Percentiles rank a stretch among this genome's conserved stretches.
Evolutionary conservation across 2,329 filamentous ascomycete species (phyloP).

Genomic region (Rhynchosporium graminicola): DNA sequence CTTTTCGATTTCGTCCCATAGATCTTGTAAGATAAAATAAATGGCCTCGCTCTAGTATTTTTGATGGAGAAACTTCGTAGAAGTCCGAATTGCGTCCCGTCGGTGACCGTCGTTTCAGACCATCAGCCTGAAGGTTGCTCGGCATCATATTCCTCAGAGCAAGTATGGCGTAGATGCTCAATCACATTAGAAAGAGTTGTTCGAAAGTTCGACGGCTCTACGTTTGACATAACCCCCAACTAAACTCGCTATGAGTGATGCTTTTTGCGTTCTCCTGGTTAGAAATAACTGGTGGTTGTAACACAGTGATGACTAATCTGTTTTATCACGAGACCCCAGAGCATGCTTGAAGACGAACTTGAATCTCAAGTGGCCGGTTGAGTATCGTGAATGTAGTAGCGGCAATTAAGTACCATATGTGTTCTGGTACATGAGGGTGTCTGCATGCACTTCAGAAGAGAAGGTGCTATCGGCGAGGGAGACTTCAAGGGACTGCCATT

Average conservation of each 20-base stretch:
- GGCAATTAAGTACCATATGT: constrained; percentile 53
- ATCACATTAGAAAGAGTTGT: background rate
- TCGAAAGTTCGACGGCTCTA: constrained; percentile 27
- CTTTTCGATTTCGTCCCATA: constrained; percentile 53
- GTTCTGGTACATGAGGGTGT: constrained; percentile 45
- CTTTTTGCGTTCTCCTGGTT: constrained; percentile 50
- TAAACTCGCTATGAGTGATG: constrained; percentile 50
- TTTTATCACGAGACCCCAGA: constrained; percentile 35
- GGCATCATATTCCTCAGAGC: constrained; percentile 49
- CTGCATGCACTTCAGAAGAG: constrained; percentile 46
- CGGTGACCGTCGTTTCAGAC: constrained; percentile 40
- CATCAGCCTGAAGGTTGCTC: constrained; percentile 45
- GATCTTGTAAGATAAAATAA: constrained; percentile 48
- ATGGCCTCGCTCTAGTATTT: constrained; percentile 48
- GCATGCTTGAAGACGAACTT: constrained; percentile 47
- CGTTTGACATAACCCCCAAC: constrained; percentile 53
- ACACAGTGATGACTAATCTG: background rate
- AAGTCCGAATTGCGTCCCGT: constrained; percentile 45
- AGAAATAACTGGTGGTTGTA: constrained; percentile 43
- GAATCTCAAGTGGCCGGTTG: constrained; percentile 52
- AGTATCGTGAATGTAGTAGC: constrained; percentile 49
- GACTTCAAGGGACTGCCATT: background rate
- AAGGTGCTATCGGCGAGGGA: constrained; percentile 44
- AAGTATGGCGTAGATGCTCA: constrained; percentile 49
- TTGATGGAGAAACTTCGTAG: constrained; percentile 40